Percentiles rank a stretch among this genome's conserved stretches.
phyloP scores from a whole-genome alignment of 2,329 filamentous ascomycete genomes.

The Trichoderma hamatum region DNA sequence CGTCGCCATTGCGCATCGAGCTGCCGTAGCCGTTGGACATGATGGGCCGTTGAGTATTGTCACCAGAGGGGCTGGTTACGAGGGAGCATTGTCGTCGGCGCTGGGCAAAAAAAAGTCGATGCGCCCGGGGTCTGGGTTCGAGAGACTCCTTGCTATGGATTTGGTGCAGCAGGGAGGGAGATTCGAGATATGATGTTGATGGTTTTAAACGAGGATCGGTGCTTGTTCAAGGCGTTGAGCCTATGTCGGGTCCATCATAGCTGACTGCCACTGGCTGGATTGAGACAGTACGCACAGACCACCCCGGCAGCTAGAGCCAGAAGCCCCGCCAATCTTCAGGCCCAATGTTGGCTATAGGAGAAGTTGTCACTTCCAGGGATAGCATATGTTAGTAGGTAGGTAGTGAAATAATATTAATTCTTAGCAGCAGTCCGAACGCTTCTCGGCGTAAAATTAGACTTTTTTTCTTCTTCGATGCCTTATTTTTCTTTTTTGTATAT shows the following conservation, averaged over 20 bases:
- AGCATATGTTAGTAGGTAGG: background rate
- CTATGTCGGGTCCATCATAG: background rate
- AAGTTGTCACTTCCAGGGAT: background rate
- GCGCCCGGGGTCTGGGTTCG: no score
- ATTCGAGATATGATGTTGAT: background rate
- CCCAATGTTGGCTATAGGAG: background rate
- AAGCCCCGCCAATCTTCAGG: conserved; percentile 5
- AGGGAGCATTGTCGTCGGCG: conserved; percentile 30
- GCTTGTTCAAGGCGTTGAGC: background rate
- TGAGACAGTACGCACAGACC: conserved; percentile 24
- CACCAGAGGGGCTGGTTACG: conserved; percentile 25
- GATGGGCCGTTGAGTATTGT: conserved; percentile 31
- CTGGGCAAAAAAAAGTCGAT: background rate
- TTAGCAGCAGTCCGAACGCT: background rate
- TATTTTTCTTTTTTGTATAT: no score
- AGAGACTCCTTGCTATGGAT: background rate
- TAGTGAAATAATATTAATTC: background rate
- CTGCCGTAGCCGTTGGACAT: conserved; percentile 58
- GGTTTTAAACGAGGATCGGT: background rate
- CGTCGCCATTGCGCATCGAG: conserved; percentile 44
- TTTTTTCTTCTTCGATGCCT: no score
- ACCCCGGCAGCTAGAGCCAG: background rate
- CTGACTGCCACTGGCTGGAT: background rate
- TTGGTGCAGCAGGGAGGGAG: background rate
- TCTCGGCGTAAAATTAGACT: background rate